Evolutionary conservation across 148 eudicot genomes (phyloP), one percentile per base, ranked within the genome.

Genomic region (Polygonum maritimum): DNA sequence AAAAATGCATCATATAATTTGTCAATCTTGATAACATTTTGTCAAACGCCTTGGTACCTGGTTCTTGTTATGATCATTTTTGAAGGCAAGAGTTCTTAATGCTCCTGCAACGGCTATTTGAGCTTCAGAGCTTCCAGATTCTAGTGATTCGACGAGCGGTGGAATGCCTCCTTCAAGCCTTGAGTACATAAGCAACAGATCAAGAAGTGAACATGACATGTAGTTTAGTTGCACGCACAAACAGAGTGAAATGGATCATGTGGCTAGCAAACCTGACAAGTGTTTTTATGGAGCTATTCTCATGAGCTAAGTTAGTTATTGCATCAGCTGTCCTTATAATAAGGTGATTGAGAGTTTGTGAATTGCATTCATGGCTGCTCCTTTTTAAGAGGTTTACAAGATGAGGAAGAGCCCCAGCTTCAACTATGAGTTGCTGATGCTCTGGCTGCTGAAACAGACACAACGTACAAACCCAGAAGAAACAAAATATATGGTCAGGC

Each of bases 301-400:
- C 97, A 81, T 91, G 98, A 83, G 97, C 98, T 79, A 93, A 94
- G 81, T 93, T 93, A 40, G 98, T 93, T 78, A 93, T 84, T 44
- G 98, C 98, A 87, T 93, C 97, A 18, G 98, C 97, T 75, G 94
- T 94, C 85, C 92, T 85, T 81, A 94, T 81, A 57, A 86, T 73
- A 63, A 88, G 92, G 71, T 97, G 94, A 88, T 76, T 78, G 58
- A 89, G 80, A 49, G 94, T 83, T 55, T 86, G 83, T 54, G 91
- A 84, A 76, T 76, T 84, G 48, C 78, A 78, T 48, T 81, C 77
- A 76, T 72, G 49, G 76, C 63, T 83, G 54, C 82, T 81, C 76
- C 90, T 86, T 80, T 85, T 93, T 18, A 93, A 77, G 63, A 93
- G 82, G 78, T 80, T 71, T 39, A 93, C 97, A 71, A 93, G 88